Conservation (phyloP, 2,329 filamentous ascomycete species). For the Xylariomycetidae sp. region DNA sequence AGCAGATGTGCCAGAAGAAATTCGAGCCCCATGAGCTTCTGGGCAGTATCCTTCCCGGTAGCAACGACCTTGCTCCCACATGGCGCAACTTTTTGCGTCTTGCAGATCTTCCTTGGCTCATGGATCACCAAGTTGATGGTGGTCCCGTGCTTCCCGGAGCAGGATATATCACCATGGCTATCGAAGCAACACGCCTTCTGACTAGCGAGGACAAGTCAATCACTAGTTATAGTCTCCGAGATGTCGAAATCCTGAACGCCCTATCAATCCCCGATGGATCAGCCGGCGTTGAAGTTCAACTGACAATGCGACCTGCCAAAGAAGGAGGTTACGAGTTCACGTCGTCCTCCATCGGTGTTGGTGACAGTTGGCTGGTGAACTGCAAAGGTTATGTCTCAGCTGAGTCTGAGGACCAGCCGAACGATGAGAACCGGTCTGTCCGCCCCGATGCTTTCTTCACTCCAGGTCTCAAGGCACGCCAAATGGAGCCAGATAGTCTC, state of each 20-base stretch:
- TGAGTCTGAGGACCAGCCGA: no score
- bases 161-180: conserved; percentile 5
- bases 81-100: conserved; percentile 10
- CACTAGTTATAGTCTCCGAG: conserved; percentile 13
- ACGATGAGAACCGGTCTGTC: no score
- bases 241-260: conserved; percentile 15
- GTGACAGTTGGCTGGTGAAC: no score
- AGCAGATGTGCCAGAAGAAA: conserved; percentile 1
- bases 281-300: no score
- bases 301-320: no score
- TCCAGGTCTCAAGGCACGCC: not conserved
- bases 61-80: conserved; percentile 1
- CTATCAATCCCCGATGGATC: no score
- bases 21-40: conserved; percentile 11
- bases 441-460: no score
- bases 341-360: no score
- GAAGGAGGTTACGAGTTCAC: no score
- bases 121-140: conserved; percentile 3
- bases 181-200: conserved; percentile 6
- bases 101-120: conserved; percentile 7
- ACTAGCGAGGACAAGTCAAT: conserved; percentile 3
- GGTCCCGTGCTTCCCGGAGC: conserved; percentile 7
- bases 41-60: conserved; percentile 4
- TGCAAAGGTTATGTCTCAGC: no score
- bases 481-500: conserved; percentile 3